Conservation (phyloP, 441 rosid genomes). For the Manihot esculenta region DNA sequence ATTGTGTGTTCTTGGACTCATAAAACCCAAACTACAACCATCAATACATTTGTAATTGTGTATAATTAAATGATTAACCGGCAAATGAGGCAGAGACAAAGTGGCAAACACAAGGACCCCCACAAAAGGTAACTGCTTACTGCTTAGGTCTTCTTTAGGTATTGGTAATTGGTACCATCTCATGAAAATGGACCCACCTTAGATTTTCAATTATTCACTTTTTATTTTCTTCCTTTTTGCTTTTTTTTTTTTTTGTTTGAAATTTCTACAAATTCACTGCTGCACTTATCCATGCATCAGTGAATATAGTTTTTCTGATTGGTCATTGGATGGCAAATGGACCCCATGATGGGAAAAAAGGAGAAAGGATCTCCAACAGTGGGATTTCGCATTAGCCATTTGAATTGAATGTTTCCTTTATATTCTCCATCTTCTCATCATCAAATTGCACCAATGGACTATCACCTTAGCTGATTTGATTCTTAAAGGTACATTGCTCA, state of each 20-base stretch:
- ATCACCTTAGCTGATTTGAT: no score
- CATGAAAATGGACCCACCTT: background rate
- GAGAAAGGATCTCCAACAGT: no score
- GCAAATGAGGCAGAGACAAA: background rate
- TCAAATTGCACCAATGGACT: no score
- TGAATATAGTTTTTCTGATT: background rate
- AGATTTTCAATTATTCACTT: conserved; percentile 8
- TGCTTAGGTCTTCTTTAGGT: background rate
- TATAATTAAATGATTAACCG: background rate
- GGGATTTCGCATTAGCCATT: no score
- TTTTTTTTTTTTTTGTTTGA: background rate
- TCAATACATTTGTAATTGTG: background rate
- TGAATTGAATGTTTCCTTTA: no score
- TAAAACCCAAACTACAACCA: no score
- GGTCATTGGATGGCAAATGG: background rate
- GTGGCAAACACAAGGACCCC: conserved; percentile 8
- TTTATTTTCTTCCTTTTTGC: background rate
- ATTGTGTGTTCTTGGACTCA: no score
- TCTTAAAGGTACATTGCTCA: no score
- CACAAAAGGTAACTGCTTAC: background rate
- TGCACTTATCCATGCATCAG: no score
- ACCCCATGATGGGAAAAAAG: no score
- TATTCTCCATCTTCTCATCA: no score
- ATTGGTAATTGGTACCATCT: background rate
- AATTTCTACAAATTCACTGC: background rate